These are phyloP conservation scores for Neurospora sp. DNA, from an alignment of 495 filamentous ascomycete species.

Conservation along the genomic window DNA sequence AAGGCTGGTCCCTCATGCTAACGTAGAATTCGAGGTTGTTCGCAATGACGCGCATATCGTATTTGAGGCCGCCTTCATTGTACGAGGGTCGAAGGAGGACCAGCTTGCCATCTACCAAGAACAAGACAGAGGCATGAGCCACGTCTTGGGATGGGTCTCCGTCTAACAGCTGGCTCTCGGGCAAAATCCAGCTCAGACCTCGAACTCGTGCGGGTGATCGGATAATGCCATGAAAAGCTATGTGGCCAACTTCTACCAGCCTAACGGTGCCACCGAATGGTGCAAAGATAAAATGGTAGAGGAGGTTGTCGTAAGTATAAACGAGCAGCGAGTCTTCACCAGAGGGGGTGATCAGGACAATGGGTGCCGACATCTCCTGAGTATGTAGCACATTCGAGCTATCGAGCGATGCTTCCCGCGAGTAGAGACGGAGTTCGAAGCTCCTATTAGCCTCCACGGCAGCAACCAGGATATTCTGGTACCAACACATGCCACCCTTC, in stretches of 20 bases:
- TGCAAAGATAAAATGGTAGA: constrained; percentile 89
- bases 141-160: constrained; percentile 97
- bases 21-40: constrained; percentile 93
- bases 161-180: constrained; percentile 78
- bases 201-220: constrained; percentile 85
- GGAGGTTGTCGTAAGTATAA: constrained; percentile 91
- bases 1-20: constrained; percentile 77
- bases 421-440: constrained; percentile 86
- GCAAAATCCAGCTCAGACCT: constrained; percentile 90
- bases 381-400: constrained; percentile 58
- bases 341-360: constrained; percentile 75
- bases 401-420: constrained; percentile 73
- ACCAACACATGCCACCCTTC: constrained; percentile 96
- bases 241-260: constrained; percentile 87
- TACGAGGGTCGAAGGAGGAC: constrained; percentile 82
- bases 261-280: constrained; percentile 55
- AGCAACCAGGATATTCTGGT: constrained; percentile 88
- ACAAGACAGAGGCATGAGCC: constrained; percentile 83
- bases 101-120: constrained; percentile 91
- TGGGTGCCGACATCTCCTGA: constrained; percentile 70
- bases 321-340: constrained; percentile 92
- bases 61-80: constrained; percentile 72
- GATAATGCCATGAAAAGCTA: constrained; percentile 93
- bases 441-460: constrained; percentile 78
- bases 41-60: constrained; percentile 94